These are phyloP conservation scores for Schizophyllum amplum DNA, from an alignment of 1,284 basidiomycete genomes.

Conservation along the genomic window DNA sequence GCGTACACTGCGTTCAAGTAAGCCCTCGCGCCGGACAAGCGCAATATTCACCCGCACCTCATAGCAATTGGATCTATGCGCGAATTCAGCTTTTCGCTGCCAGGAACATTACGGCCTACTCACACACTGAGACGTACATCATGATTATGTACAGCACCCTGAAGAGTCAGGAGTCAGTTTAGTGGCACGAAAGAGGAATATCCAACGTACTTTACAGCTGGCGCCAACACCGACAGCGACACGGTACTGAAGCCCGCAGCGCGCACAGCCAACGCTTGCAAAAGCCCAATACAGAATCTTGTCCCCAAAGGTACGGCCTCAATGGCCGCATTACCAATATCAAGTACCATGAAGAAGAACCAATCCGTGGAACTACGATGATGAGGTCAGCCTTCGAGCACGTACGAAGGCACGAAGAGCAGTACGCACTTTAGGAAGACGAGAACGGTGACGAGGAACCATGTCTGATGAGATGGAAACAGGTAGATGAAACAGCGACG, in stretches of 20 bases:
- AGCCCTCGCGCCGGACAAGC: not conserved
- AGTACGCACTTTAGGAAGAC: constrained; percentile 57
- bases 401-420: not conserved
- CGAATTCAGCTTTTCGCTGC: constrained; percentile 3
- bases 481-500: constrained; percentile 92
- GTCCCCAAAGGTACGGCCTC: constrained; percentile 64
- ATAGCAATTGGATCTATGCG: constrained; percentile 60
- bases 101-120: constrained; percentile 22
- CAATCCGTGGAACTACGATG: constrained; percentile 67
- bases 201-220: constrained; percentile 72
- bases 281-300: constrained; percentile 54
- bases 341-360: constrained; percentile 82
- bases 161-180: constrained; percentile 12
- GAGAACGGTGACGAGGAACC: constrained; percentile 75
- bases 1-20: constrained; percentile 57
- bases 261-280: constrained; percentile 77
- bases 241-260: constrained; percentile 85
- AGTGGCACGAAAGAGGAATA: not conserved
- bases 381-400: not conserved
- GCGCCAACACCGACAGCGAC: constrained; percentile 63
- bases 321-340: constrained; percentile 75
- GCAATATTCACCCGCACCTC: constrained; percentile 34
- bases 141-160: constrained; percentile 82
- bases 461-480: constrained; percentile 93
- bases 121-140: constrained; percentile 81